Percentiles rank a stretch among this genome's conserved stretches.
These are phyloP conservation scores for Arthrobotrys megalospora DNA, from an alignment of 2,329 filamentous ascomycete species.

Conservation along the genomic window DNA sequence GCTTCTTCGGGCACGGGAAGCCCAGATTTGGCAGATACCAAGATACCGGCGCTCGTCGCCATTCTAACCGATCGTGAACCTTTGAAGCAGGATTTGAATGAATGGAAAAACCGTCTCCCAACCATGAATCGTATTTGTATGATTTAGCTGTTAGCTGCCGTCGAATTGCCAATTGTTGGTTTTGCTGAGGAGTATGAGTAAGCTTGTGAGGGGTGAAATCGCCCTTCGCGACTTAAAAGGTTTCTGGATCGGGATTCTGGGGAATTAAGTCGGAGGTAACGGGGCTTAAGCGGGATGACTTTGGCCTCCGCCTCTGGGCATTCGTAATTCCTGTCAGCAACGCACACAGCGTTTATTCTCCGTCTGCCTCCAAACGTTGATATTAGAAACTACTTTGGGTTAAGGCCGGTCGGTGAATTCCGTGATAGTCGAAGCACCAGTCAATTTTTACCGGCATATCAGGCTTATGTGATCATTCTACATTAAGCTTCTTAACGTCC, in stretches of 20 bases:
- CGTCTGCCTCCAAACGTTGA: not conserved
- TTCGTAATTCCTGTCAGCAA: conserved; percentile 39
- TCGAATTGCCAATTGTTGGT: not conserved
- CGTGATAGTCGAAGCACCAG: not conserved
- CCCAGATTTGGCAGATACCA: conserved; percentile 45
- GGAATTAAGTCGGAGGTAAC: conserved; percentile 46
- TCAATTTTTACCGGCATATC: not conserved
- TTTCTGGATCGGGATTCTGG: conserved; percentile 4
- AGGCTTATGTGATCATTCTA: not conserved
- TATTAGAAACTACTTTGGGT: conserved; percentile 14
- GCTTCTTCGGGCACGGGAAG: conserved; percentile 56
- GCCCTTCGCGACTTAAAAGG: conserved; percentile 25
- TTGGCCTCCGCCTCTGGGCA: conserved; percentile 31
- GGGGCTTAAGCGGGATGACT: conserved; percentile 46
- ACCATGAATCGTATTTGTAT: conserved; percentile 35
- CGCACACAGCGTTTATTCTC: conserved; percentile 1
- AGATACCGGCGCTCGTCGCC: conserved; percentile 43
- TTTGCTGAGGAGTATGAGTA: conserved; percentile 20
- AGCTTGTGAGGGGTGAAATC: conserved; percentile 14
- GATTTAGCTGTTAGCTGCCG: not conserved
- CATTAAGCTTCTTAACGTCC: no score
- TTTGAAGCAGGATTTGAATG: conserved; percentile 55
- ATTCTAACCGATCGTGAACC: conserved; percentile 29
- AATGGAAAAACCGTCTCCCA: conserved; percentile 42
- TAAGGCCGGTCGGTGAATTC: not conserved